phyloP scores from a whole-genome alignment of 176 grass and related monocot genomes.

The Paspalum notatum region DNA sequence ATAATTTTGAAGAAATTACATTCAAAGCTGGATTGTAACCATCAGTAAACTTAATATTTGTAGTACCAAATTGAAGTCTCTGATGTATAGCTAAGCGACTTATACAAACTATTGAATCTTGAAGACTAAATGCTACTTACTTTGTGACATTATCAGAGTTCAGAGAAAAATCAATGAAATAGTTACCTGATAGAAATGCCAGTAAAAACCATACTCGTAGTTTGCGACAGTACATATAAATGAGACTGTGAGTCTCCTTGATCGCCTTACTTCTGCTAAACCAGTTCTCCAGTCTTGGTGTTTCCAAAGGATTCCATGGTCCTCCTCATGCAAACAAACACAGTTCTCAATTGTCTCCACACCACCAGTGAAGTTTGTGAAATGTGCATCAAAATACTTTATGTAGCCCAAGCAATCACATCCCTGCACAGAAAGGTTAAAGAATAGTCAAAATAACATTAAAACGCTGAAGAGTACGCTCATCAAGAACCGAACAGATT shows the following conservation, averaged over 20 bases:
- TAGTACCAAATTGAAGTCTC: background rate
- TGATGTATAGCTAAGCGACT: conserved; percentile 8
- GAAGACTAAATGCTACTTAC: conserved; percentile 2
- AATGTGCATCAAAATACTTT: conserved; percentile 99
- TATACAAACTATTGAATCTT: background rate
- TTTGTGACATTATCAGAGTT: background rate
- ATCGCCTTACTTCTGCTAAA: conserved; percentile 95
- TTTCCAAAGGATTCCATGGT: conserved; percentile 99
- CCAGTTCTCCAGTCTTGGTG: conserved; percentile 99
- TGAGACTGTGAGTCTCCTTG: conserved; percentile 94
- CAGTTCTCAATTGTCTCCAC: conserved; percentile 99
- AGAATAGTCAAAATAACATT: conserved; percentile 28
- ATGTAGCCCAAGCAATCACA: conserved; percentile 98
- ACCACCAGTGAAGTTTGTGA: conserved; percentile 95
- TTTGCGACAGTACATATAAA: conserved; percentile 99
- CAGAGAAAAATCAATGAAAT: background rate
- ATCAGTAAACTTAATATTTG: background rate
- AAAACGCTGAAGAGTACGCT: background rate
- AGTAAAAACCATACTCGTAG: conserved; percentile 99
- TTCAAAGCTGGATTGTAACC: background rate
- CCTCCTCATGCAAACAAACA: conserved; percentile 98
- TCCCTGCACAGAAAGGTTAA: conserved; percentile 60
- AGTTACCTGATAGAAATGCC: conserved; percentile 98
- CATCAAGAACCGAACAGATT: conserved; percentile 9
- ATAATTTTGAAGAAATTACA: background rate